These are phyloP conservation scores for Goffeauzyma gilvescens DNA, from an alignment of 768 basidiomycete genomes.

Conservation along the genomic window DNA sequence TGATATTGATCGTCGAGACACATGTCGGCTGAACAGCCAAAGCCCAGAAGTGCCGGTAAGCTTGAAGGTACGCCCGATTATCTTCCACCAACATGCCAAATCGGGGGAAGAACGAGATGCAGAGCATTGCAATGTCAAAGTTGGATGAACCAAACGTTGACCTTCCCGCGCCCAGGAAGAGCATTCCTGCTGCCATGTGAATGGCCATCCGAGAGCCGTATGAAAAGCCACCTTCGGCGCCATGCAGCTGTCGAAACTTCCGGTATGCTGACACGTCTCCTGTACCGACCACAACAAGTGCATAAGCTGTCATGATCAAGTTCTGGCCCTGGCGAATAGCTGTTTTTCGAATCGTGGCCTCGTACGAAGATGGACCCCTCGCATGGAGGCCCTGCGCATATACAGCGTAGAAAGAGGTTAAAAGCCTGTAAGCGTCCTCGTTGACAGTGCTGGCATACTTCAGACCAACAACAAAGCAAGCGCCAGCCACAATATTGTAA, in stretches of 20 bases:
- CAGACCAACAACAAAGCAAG: slow-evolving; percentile 74
- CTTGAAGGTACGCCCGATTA: slow-evolving; percentile 78
- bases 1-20: slow-evolving; percentile 76
- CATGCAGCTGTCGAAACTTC: slow-evolving; percentile 71
- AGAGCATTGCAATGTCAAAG: slow-evolving; percentile 72
- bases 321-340: slow-evolving; percentile 75
- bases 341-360: slow-evolving; percentile 70
- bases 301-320: slow-evolving; percentile 62
- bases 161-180: slow-evolving; percentile 83
- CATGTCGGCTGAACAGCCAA: slow-evolving; percentile 87
- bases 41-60: slow-evolving; percentile 86
- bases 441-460: slow-evolving; percentile 88
- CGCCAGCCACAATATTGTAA: slow-evolving; percentile 74
- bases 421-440: slow-evolving; percentile 67
- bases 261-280: slow-evolving; percentile 80
- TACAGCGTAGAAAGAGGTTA: too few species aligned
- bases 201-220: slow-evolving; percentile 82
- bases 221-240: slow-evolving; percentile 38
- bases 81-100: slow-evolving; percentile 62
- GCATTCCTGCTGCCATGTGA: slow-evolving; percentile 70
- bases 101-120: slow-evolving; percentile 79
- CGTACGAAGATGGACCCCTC: slow-evolving; percentile 63
- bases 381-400: too few species aligned
- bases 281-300: slow-evolving; percentile 93
- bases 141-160: slow-evolving; percentile 83